Evolutionary conservation across 2,329 filamentous ascomycete species (phyloP).

Genomic region (Arthrobotrys pseudoclavata): DNA sequence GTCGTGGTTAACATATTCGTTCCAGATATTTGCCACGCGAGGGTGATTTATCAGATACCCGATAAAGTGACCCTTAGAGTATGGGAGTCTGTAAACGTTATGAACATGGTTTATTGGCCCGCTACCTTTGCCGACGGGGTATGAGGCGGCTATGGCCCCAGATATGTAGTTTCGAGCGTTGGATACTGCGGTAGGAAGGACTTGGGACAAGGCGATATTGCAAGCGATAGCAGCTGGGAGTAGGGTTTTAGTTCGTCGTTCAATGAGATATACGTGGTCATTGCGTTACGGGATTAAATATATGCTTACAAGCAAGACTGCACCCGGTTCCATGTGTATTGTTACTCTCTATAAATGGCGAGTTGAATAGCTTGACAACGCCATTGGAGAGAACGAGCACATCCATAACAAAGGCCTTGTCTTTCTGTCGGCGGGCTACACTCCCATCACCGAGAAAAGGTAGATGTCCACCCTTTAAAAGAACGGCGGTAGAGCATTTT

Average conservation of each 20-base stretch:
- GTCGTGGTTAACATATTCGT: slow-evolving; percentile 81
- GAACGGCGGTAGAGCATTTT: slow-evolving; percentile 82
- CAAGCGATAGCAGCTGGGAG: slow-evolving; percentile 73
- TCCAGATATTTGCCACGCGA: slow-evolving; percentile 82
- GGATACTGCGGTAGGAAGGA: slow-evolving; percentile 70
- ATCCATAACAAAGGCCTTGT: slow-evolving; percentile 79
- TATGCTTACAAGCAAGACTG: slow-evolving; percentile 82
- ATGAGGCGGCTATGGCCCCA: slow-evolving; percentile 73
- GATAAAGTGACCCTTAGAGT: slow-evolving; percentile 79
- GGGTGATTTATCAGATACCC: slow-evolving; percentile 83
- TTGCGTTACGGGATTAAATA: not conserved
- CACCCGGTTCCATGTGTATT: slow-evolving; percentile 97
- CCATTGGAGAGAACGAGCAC: slow-evolving; percentile 76
- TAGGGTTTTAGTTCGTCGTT: not conserved
- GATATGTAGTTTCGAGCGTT: slow-evolving; percentile 74
- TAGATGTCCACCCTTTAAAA: slow-evolving; percentile 92
- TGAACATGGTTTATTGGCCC: slow-evolving; percentile 79
- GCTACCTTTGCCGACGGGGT: slow-evolving; percentile 72
- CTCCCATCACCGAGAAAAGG: slow-evolving; percentile 77
- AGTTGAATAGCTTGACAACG: slow-evolving; percentile 75
- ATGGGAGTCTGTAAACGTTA: slow-evolving; percentile 73
- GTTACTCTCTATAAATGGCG: slow-evolving; percentile 77
- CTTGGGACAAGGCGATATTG: slow-evolving; percentile 71
- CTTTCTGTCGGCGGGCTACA: slow-evolving; percentile 72
- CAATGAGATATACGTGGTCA: no score